Evolutionary conservation across 305 asterid genomes (phyloP), one percentile per base, ranked within the genome.

Genomic region (Fraxinus xanthoxyloides): DNA sequence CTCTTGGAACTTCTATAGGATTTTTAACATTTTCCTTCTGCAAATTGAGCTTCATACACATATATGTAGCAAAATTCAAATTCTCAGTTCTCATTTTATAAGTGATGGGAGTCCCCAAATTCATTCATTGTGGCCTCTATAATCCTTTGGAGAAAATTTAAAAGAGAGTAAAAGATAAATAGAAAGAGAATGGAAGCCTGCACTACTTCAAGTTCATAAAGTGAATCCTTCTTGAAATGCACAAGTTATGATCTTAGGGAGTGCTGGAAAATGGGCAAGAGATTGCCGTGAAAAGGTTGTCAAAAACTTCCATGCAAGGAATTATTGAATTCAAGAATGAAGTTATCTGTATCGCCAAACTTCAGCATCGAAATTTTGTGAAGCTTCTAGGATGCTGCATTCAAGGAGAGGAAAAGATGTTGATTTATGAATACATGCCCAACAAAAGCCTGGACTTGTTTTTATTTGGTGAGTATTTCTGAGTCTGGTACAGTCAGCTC

Each of bases 341-440:
- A 84, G 89, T 77, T 3, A 79, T 54, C 13, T 84, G 70, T 40
- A 85, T 85, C n/a, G 86, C 89, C 0, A 85, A 87, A 63, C 85
- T 87, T 65, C 90, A 85, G 76, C 90, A 85, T 54, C 80, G 88
- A 51, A 87, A 87, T 82, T 88, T 87, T 4, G 90, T 87, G 46
- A 85, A 72, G 81, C 87, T 87, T 31, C 46, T 85, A 1, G 90
- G 90, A 34, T 87, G 87, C 31, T 85, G 90, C 69, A n/a, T 83
- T 56, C 46, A 83, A 75, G 86, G 82, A 80, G 75, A 26, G 69
- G 87, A 87, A 75, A 84, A 35, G 73, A 79, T 82, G 75, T 72
- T 87, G 51, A 75, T 87, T 1, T 87, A 87, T 34, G 90, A 87
- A 77, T 87, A 79, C 85, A 76, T 85, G 89, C 87, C 17, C 5